Evolutionary conservation across 2,329 filamentous ascomycete species (phyloP).

Genomic region (Boeremia lycopersici): DNA sequence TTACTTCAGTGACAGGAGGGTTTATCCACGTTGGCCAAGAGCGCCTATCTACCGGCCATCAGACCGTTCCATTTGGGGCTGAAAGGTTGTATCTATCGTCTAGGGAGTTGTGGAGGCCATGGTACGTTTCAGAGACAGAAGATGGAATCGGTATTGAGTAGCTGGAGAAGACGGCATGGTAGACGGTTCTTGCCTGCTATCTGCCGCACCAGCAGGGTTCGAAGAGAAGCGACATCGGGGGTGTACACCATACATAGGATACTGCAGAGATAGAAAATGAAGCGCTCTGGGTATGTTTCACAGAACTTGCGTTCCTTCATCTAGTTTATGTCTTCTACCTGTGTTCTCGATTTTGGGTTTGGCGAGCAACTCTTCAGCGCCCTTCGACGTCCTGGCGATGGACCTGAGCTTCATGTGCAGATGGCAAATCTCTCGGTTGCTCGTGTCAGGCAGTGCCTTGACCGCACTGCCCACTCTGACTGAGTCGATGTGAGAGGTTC

Average conservation of each 20-base stretch:
- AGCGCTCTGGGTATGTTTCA: too few species aligned
- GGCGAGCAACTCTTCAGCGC: background rate
- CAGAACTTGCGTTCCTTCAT: too few species aligned
- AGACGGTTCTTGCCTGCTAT: background rate
- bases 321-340: too few species aligned
- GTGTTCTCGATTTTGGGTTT: too few species aligned
- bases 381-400: background rate
- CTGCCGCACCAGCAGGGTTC: background rate
- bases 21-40: background rate
- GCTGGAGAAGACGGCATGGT: background rate
- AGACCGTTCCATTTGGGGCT: background rate
- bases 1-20: constrained; percentile 40
- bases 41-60: background rate
- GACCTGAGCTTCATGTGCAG: background rate
- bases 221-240: too few species aligned
- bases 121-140: background rate
- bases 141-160: background rate
- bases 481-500: background rate
- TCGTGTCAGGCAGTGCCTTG: background rate
- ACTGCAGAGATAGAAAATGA: too few species aligned
- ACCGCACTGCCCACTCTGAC: background rate
- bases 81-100: background rate
- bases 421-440: background rate
- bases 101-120: background rate
- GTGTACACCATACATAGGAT: too few species aligned